These are phyloP conservation scores for Capronia americana DNA, from an alignment of 2,329 filamentous ascomycete genomes.

Conservation along the genomic window DNA sequence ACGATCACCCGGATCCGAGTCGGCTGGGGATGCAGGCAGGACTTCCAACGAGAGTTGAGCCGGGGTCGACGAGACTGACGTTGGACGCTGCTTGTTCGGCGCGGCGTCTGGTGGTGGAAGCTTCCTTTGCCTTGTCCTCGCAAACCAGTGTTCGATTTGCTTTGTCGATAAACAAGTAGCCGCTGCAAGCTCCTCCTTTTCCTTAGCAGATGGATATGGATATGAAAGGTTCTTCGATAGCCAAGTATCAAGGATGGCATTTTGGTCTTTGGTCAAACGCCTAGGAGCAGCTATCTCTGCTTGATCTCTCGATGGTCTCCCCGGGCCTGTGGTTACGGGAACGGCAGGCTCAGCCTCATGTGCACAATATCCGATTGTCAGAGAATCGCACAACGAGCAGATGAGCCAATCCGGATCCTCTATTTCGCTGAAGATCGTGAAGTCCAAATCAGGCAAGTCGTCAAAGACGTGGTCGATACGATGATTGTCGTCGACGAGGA, in stretches of 20 bases:
- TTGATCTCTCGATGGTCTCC: not conserved
- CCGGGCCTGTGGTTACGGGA: not conserved
- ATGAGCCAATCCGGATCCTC: too few relatives aligned
- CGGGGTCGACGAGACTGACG: not conserved
- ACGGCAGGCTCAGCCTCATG: too few relatives aligned
- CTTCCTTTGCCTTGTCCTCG: not conserved
- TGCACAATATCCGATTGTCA: too few relatives aligned
- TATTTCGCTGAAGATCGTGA: too few relatives aligned
- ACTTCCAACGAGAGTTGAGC: not conserved
- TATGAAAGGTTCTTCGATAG: not conserved
- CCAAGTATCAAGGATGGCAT: not conserved
- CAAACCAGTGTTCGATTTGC: slow-evolving; percentile 10
- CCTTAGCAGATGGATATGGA: not conserved
- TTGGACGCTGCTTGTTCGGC: not conserved
- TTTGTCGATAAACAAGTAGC: not conserved
- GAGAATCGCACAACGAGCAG: too few relatives aligned
- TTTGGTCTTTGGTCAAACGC: not conserved
- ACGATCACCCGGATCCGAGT: too few relatives aligned
- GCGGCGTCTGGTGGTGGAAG: not conserved
- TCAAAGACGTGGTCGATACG: not conserved
- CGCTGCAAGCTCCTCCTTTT: not conserved
- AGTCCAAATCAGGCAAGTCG: too few relatives aligned
- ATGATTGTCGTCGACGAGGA: not conserved
- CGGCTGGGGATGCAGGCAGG: not conserved
- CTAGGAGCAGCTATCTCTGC: not conserved